Base-by-base conservation (phyloP, 306 rosid genomes). In the Glycine tomentella region DNA sequence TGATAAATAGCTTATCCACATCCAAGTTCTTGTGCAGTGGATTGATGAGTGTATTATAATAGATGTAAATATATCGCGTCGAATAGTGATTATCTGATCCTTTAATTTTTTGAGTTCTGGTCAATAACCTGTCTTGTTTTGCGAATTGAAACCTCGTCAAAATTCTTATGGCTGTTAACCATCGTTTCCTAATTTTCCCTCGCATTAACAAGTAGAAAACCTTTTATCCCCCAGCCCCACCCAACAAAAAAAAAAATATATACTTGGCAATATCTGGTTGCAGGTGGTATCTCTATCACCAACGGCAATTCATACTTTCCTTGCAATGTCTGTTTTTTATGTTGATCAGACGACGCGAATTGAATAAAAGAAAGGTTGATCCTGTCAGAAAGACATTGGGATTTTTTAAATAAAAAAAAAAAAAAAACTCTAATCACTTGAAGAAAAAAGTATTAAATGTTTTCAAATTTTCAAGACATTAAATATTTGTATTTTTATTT, bases 41-140 rank as follows among this genome's bases (percentile, higher is more conserved):
- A 62, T 51, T 5, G 53, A 20, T 16, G 1, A 78, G 40, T 78
- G 78, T 84, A 75, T 69, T 84, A 50, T 7, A 79, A 74, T 33
- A 48, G 44, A 38, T 38, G 57, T 17, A 56, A 65, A 78, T 78
- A 53, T 78, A 72, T 49, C 55, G 6, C 49, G 16, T 66, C 66
- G 34, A 70, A 52, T 61, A 62, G 56, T 48, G 50, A 76, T 38
- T 36, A n/a, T 12, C 20, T 20, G 20, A 20, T 20, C 20, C 1
- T 20, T 20, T 20, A 20, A 20, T 20, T 20, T 20, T 20, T 20
- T 20, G 20, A 20, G 20, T 20, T 20, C 5, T 76, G 14, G 31
- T 69, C 66, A 69, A 75, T 68, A 5, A 57, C 14, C 70, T 82
- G 31, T 74, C 65, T 58, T 48, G 38, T 17, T 68, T 68, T 57